Evolutionary conservation across 768 basidiomycete species (phyloP), one percentile per base, ranked within the genome.

Genomic region (Gymnopilus dilepis): DNA sequence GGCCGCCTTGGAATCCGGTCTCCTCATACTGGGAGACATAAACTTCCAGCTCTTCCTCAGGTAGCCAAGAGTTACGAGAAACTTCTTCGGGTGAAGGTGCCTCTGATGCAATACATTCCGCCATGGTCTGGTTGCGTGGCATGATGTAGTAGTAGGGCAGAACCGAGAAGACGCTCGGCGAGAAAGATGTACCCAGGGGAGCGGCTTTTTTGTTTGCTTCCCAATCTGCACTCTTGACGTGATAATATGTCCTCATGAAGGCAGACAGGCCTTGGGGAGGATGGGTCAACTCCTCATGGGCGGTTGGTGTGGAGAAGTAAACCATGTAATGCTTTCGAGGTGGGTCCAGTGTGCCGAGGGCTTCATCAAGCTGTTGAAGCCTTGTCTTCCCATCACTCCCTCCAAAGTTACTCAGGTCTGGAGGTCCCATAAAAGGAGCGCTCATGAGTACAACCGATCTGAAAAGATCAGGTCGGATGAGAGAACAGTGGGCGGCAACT

Each of bases 131-230:
- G n/a, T 77, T 62, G 9, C 78, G 68, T 21, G 79, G 82, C 86
- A 89, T 88, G 68, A 87, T 74, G 67, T 89, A 88, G 76, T 88
- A 88, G 15, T 77, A 76, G 6, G 88, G 87, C 26, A 89, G 64
- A 3, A 67, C 68, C 2, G 80, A 75, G 34, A 85, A 70, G 47
- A 77, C 72, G 19, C 62, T 53, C 0, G 76, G 72, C 17, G 75
- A 74, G 11, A 72, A 60, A 4, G 68, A 67, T 1, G 74, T 67
- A 22, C 45, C 57, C 21, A 87, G 72, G 2, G 76, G 77, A 38
- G 73, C 75, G 0, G 80, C 75, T 5, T 48, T 53, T 4, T 71
- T 62, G 68, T 85, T 84, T 4, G 68, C 68, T 4, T 65, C 60
- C 82, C 83, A 84, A 61, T 85, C 82, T 2, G 78, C 86, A 65